Base-by-base conservation (phyloP, 768 basidiomycete genomes). In the Macrocybe gigantea region DNA sequence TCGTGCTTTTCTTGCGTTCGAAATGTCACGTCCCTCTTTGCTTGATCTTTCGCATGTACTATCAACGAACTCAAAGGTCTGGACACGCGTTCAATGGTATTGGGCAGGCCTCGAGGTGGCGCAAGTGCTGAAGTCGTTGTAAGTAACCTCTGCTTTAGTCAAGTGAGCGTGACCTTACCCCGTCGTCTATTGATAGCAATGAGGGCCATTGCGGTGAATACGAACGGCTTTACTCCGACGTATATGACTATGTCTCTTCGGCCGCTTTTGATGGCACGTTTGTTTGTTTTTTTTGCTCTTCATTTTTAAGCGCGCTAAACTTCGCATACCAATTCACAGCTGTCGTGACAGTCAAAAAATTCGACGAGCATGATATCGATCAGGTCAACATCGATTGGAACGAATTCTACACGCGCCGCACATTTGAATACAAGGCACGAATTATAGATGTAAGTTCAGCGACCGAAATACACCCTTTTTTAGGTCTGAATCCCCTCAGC, bases 41-140 rank as follows among this genome's bases (percentile, higher is more conserved):
- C 29, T 11, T 44, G 15, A 44, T 8, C 31, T 33, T 33, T 15
- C 39, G 10, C 37, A 22, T 39, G 32, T 14, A 11, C 29, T 37
- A 36, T 8, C 6, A 10, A 3, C 14, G 13, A 30, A 33, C 5
- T 37, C 34, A 1, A 34, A 83, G 74, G 80, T 82, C 0, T 82
- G 78, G 77, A 69, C 64, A 0, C 58, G 52, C 7, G 69, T 83
- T 0, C 70, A 75, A 41, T 84, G 82, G 82, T 81, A 64, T 41
- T 84, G 78, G 60, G 68, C 73, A 1, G 67, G 70, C 0, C 42
- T 62, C n/a, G 82, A 84, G 33, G 72, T 77, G 0, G 62, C 64
- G 0, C 53, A 52, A 1, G 62, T 70, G 0, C 56, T 77, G 31
- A 73, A 74, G 31, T 72, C 75, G 1, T 79, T 81, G 79, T 80